These are phyloP conservation scores for Neolentinus lepideus DNA, from an alignment of 1,284 basidiomycete species.

Conservation along the genomic window DNA sequence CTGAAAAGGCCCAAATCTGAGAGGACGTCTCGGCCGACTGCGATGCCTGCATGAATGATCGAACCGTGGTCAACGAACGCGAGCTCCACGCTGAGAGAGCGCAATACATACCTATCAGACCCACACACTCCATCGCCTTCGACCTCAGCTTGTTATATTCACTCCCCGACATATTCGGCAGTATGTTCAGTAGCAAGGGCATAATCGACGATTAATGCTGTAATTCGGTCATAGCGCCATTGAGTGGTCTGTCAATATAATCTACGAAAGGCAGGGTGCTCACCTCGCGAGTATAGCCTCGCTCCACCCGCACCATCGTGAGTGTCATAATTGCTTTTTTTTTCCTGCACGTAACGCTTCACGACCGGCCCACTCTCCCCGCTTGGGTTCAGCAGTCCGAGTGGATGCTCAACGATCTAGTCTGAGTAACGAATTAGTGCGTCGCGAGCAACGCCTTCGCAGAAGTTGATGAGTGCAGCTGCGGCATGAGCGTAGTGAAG, in stretches of 20 bases:
- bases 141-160: slow-evolving; percentile 64
- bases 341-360: slow-evolving; percentile 70
- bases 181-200: slow-evolving; percentile 69
- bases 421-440: slow-evolving; percentile 71
- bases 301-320: slow-evolving; percentile 81
- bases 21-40: slow-evolving; percentile 70
- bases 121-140: slow-evolving; percentile 84
- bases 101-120: slow-evolving; percentile 59
- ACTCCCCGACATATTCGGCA: slow-evolving; percentile 58
- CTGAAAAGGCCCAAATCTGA: slow-evolving; percentile 68
- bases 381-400: slow-evolving; percentile 53
- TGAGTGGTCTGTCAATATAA: slow-evolving; percentile 1
- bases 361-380: slow-evolving; percentile 25
- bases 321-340: slow-evolving; percentile 78
- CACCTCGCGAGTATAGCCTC: slow-evolving; percentile 66
- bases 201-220: slow-evolving; percentile 73
- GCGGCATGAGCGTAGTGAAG: slow-evolving; percentile 81
- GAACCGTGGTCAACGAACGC: no score
- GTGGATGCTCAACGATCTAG: slow-evolving; percentile 63
- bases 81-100: no score
- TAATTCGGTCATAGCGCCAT: background rate
- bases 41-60: slow-evolving; percentile 52
- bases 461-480: slow-evolving; percentile 85
- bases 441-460: slow-evolving; percentile 69
- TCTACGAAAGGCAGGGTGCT: slow-evolving; percentile 15